These are phyloP conservation scores for Helichrysum umbraculigerum DNA, from an alignment of 129 eudicot species.

Conservation along the genomic window DNA sequence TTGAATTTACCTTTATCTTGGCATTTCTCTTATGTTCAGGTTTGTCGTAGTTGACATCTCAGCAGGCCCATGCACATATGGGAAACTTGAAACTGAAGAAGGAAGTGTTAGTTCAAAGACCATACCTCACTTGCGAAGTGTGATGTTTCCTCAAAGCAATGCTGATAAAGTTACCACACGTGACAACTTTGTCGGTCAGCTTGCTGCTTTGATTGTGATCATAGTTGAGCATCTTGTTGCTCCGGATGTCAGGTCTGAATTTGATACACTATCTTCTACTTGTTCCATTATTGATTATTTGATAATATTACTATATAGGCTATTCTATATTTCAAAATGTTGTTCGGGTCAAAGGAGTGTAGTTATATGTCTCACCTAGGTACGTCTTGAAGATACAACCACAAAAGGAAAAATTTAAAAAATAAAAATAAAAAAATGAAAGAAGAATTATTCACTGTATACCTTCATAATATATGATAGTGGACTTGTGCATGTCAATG, in stretches of 20 bases:
- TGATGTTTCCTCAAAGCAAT: constrained; percentile 50
- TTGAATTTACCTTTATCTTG: constrained; percentile 47
- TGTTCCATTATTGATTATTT: constrained; percentile 4
- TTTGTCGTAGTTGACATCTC: constrained; percentile 95
- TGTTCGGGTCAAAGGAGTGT: neutral
- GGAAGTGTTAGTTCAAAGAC: constrained; percentile 89
- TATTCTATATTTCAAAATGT: constrained; percentile 8
- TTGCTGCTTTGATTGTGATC: constrained; percentile 76
- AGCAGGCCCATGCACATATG: constrained; percentile 99
- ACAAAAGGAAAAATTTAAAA: neutral
- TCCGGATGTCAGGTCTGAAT: constrained; percentile 82
- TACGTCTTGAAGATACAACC: constrained; percentile 1
- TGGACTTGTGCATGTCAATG: constrained; percentile 6
- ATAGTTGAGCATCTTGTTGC: constrained; percentile 92
- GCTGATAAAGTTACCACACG: constrained; percentile 47
- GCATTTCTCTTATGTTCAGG: constrained; percentile 37
- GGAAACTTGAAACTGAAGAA: constrained; percentile 98
- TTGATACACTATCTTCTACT: constrained; percentile 1
- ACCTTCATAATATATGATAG: constrained; percentile 9
- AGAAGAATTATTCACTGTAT: neutral
- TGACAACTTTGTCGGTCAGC: constrained; percentile 75
- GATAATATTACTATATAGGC: constrained; percentile 6
- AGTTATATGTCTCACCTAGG: neutral
- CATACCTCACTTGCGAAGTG: constrained; percentile 71
- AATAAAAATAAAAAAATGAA: neutral